A percentile compares a stretch with the other conserved stretches of the same genome.
phyloP scores from a whole-genome alignment of 139 green algal genomes.

The Monoraphidium neglectum region DNA sequence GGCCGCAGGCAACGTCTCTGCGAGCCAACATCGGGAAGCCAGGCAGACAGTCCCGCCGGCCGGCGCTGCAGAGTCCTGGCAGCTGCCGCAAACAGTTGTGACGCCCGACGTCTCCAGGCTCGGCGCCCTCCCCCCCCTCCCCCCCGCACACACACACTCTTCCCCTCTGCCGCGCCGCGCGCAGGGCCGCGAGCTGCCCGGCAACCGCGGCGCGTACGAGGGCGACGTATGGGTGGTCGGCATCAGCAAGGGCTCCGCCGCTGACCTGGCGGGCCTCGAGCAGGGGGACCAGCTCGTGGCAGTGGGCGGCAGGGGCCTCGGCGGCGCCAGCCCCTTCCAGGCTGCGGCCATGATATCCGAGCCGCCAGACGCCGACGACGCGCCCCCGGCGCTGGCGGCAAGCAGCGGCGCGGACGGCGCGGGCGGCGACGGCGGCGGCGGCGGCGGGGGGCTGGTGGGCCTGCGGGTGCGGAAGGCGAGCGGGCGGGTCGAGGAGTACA shows the following conservation, averaged over 20 bases:
- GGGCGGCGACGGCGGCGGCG: too few species aligned
- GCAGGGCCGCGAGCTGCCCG: constrained; percentile 33
- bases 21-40: too few species aligned
- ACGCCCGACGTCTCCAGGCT: too few species aligned
- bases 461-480: constrained; percentile 48
- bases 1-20: too few species aligned
- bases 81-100: too few species aligned
- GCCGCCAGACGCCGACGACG: constrained; percentile 7
- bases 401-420: too few species aligned
- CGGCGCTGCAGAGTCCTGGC: too few species aligned
- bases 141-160: too few species aligned
- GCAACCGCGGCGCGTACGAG: neutral
- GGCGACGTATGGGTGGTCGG: constrained; percentile 83
- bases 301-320: constrained; percentile 51
- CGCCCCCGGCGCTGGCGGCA: too few species aligned
- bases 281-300: constrained; percentile 88
- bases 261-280: constrained; percentile 72
- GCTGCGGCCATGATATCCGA: constrained; percentile 32
- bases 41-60: too few species aligned
- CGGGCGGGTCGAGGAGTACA: constrained; percentile 30
- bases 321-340: constrained; percentile 34
- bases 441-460: neutral
- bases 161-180: neutral
- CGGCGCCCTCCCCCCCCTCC: too few species aligned
- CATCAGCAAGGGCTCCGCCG: constrained; percentile 72